phyloP scores from a whole-genome alignment of 2,329 filamentous ascomycete genomes.

The Aspergillus cejpii region DNA sequence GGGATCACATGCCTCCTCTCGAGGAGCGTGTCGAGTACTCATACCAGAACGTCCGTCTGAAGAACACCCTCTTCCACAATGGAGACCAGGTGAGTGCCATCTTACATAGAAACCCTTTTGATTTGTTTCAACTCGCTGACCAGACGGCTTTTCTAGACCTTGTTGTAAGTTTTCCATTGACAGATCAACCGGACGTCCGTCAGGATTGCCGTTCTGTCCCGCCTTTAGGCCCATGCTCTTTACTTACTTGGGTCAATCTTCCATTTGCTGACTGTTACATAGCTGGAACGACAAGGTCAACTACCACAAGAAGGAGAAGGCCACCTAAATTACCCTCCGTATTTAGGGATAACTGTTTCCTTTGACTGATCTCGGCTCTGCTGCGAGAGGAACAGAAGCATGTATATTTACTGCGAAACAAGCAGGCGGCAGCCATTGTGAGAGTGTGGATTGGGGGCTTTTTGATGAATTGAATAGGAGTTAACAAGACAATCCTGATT shows the following conservation, averaged over 20 bases:
- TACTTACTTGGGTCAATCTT: not conserved
- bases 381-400: slow-evolving; percentile 9
- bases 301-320: slow-evolving; percentile 91
- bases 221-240: not conserved
- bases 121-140: slow-evolving; percentile 6
- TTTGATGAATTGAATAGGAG: slow-evolving; percentile 20
- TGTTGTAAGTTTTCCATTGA: slow-evolving; percentile 52
- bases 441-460: slow-evolving; percentile 1
- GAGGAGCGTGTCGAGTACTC: slow-evolving; percentile 90
- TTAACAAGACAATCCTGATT: not conserved
- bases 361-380: slow-evolving; percentile 3
- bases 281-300: slow-evolving; percentile 95
- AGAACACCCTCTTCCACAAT: slow-evolving; percentile 92
- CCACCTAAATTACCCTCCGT: slow-evolving; percentile 28
- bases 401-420: slow-evolving; percentile 30
- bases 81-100: slow-evolving; percentile 73
- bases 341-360: slow-evolving; percentile 3
- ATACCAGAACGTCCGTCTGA: slow-evolving; percentile 95
- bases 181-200: not conserved
- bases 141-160: slow-evolving; percentile 44
- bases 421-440: slow-evolving; percentile 7
- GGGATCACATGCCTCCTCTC: slow-evolving; percentile 72
- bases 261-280: slow-evolving; percentile 17
- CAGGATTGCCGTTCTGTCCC: not conserved
- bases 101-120: not conserved